A percentile compares a stretch with the other conserved stretches of the same genome.
Evolutionary conservation across 1,284 basidiomycete species (phyloP).

Genomic region (Trametes pubescens): DNA sequence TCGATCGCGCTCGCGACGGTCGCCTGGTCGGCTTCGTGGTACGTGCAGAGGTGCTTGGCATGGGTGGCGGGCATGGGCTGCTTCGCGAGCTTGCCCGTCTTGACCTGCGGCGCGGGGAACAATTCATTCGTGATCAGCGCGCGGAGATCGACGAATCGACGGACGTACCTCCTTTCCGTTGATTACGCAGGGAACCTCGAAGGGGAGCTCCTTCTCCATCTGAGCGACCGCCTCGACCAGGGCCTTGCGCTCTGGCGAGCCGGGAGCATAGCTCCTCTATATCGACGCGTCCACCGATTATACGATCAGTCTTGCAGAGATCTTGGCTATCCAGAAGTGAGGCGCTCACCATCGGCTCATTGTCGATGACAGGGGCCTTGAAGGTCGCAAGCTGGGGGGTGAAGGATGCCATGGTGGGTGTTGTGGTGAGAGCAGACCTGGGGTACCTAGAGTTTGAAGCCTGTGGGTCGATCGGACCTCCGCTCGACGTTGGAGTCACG

Average conservation of each 20-base stretch:
- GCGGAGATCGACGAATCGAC: background rate
- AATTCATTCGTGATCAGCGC: constrained; percentile 19
- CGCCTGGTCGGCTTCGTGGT: constrained; percentile 88
- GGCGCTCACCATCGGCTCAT: constrained; percentile 90
- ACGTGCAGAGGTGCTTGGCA: constrained; percentile 81
- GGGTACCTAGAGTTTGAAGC: background rate
- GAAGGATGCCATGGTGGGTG: constrained; percentile 40
- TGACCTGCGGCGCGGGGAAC: constrained; percentile 62
- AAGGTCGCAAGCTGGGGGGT: constrained; percentile 83
- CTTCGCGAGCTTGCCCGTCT: constrained; percentile 81
- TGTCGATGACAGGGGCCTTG: constrained; percentile 83
- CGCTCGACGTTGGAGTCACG: constrained; percentile 11
- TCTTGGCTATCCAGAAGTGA: background rate
- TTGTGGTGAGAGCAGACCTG: constrained; percentile 19
- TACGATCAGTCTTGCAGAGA: background rate
- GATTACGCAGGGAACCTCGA: constrained; percentile 92
- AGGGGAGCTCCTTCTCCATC: constrained; percentile 86
- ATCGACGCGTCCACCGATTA: constrained; percentile 2
- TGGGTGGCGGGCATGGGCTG: constrained; percentile 90
- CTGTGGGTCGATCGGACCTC: background rate
- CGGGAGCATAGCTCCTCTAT: constrained; percentile 76
- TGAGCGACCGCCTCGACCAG: constrained; percentile 81
- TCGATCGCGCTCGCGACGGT: constrained; percentile 86
- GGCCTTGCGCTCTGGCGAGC: constrained; percentile 80
- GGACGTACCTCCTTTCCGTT: constrained; percentile 85